Evolutionary conservation across 2,329 filamentous ascomycete species (phyloP).

Genomic region (Raffaelea ambrosiae): DNA sequence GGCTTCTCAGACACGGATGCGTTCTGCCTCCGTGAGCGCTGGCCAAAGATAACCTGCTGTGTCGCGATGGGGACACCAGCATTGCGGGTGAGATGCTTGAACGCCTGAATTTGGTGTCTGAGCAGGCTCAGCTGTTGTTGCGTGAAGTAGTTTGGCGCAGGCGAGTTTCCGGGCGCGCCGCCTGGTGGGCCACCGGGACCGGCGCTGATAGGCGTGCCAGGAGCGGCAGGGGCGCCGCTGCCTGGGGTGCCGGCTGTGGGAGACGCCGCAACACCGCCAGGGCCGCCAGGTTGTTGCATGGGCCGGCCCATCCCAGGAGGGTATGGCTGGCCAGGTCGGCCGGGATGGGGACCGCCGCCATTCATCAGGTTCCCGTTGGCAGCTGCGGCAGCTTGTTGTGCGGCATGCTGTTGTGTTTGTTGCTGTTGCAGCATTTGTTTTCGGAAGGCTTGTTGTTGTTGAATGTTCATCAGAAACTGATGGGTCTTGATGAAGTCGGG

Average conservation of each 20-base stretch:
- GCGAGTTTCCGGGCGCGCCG: conserved; percentile 15
- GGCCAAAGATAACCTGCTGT: conserved; percentile 75
- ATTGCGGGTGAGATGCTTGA: conserved; percentile 85
- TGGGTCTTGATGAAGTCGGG: conserved; percentile 82
- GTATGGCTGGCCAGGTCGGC: conserved; percentile 24
- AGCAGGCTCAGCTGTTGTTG: conserved; percentile 71
- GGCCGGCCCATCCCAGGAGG: conserved; percentile 9
- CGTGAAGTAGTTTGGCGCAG: conserved; percentile 51
- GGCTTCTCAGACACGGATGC: conserved; percentile 41
- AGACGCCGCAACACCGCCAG: conserved; percentile 14
- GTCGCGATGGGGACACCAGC: conserved; percentile 68
- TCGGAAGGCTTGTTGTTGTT: conserved; percentile 24
- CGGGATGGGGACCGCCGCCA: conserved; percentile 19
- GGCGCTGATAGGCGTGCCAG: conserved; percentile 12
- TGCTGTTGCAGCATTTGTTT: conserved; percentile 31
- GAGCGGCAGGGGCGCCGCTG: not conserved
- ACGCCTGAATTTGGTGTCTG: conserved; percentile 80
- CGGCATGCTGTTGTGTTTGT: conserved; percentile 20
- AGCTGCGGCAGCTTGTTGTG: conserved; percentile 21
- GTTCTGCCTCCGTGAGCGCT: conserved; percentile 54
- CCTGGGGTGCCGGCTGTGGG: conserved; percentile 14
- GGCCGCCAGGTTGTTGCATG: conserved; percentile 17
- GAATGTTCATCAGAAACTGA: conserved; percentile 62
- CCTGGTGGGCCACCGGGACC: conserved; percentile 11
- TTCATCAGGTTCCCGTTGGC: conserved; percentile 33